These are phyloP conservation scores for Colletotrichum simmondsii DNA, from an alignment of 2,329 filamentous ascomycete species.

Conservation along the genomic window DNA sequence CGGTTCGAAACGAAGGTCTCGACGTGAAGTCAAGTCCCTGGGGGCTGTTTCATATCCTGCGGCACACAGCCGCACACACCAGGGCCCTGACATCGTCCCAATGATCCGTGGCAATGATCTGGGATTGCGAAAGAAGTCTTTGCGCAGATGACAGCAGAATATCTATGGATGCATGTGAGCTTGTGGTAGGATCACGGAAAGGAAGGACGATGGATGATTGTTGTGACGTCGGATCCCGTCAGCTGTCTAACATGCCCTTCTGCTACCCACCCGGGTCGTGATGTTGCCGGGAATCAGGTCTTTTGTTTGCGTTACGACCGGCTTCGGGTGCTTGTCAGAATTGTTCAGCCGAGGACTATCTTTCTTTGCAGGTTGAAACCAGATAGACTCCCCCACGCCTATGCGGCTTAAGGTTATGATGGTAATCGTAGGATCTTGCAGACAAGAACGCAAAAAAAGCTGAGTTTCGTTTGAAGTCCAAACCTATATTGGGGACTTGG, in stretches of 20 bases:
- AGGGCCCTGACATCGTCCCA: background rate
- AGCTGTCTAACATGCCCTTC: background rate
- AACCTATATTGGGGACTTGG: background rate
- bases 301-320: too few relatives aligned
- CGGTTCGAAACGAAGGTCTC: slow-evolving; percentile 26
- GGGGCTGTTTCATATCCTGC: slow-evolving; percentile 8
- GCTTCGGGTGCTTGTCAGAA: background rate
- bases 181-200: background rate
- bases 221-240: background rate
- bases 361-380: background rate
- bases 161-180: background rate
- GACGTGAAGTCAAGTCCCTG: background rate
- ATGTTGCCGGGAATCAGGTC: background rate
- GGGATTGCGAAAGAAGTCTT: background rate
- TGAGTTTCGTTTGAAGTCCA: background rate
- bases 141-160: background rate
- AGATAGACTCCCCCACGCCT: background rate
- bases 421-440: background rate
- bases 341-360: background rate
- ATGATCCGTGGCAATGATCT: background rate
- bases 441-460: background rate
- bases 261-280: background rate
- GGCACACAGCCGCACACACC: background rate
- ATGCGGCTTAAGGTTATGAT: background rate
- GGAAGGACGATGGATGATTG: background rate